Percentiles rank a stretch among this genome's conserved stretches.
These are phyloP conservation scores for Penicillium sp. DNA, from an alignment of 2,329 filamentous ascomycete genomes.

Conservation along the genomic window DNA sequence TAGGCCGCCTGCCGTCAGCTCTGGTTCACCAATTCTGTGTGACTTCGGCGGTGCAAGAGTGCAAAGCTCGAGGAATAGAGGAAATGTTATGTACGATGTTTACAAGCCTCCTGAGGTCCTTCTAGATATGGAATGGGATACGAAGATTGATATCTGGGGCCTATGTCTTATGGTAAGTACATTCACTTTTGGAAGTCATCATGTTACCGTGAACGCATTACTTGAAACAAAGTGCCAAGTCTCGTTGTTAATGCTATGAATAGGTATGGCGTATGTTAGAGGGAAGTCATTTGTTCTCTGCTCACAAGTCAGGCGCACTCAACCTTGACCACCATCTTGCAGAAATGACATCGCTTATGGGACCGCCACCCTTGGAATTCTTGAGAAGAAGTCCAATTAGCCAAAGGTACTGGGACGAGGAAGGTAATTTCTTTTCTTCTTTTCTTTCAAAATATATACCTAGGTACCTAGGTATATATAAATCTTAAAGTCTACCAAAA, in stretches of 20 bases:
- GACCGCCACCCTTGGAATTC: conserved; percentile 15
- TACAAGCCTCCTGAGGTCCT: conserved; percentile 41
- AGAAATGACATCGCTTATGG: conserved; percentile 17
- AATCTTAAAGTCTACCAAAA: no score
- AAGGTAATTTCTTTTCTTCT: conserved; percentile 9
- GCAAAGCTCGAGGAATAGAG: conserved; percentile 30
- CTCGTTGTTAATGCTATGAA: not conserved
- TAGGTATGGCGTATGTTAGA: conserved; percentile 18
- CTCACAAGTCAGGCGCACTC: not conserved
- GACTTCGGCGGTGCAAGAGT: conserved; percentile 35
- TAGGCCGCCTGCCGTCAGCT: conserved; percentile 23
- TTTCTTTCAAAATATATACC: no score
- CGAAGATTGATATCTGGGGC: conserved; percentile 40
- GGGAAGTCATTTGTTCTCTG: conserved; percentile 15
- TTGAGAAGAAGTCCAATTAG: conserved; percentile 6
- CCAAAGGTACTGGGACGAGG: conserved; percentile 15
- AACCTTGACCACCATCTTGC: conserved; percentile 17
- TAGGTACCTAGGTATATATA: no score
- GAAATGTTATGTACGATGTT: conserved; percentile 39
- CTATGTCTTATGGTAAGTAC: conserved; percentile 31
- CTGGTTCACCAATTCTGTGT: conserved; percentile 18
- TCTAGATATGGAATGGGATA: conserved; percentile 35
- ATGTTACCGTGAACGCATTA: not conserved
- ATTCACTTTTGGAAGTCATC: not conserved
- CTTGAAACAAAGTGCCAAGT: not conserved